Conservation (phyloP, 2,329 filamentous ascomycete genomes). For the Aspergillus calidoustus region DNA sequence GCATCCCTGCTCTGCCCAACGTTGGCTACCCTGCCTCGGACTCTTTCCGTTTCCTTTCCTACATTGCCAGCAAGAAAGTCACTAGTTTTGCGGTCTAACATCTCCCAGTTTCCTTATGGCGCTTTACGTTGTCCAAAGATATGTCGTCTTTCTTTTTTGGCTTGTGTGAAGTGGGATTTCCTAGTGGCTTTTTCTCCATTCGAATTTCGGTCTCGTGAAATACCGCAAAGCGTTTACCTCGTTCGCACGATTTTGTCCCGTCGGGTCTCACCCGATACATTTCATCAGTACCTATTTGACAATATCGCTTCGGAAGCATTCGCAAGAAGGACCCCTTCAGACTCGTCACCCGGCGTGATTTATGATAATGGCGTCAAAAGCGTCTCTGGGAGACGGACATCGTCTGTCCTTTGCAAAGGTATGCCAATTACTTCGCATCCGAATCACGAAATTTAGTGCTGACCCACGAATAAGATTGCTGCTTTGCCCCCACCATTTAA, state of each 20-base stretch:
- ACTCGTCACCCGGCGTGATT: slow-evolving; percentile 18
- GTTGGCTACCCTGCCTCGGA: background rate
- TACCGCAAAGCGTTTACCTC: slow-evolving; percentile 30
- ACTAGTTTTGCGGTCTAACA: slow-evolving; percentile 25
- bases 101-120: slow-evolving; percentile 45
- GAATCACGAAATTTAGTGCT: slow-evolving; percentile 17
- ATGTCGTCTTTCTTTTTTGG: slow-evolving; percentile 50
- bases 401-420: slow-evolving; percentile 78
- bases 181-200: slow-evolving; percentile 43
- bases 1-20: background rate
- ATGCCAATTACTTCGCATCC: slow-evolving; percentile 30
- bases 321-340: slow-evolving; percentile 11
- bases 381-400: slow-evolving; percentile 32
- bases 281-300: slow-evolving; percentile 26
- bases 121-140: slow-evolving; percentile 47
- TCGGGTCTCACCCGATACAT: slow-evolving; percentile 24
- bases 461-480: slow-evolving; percentile 43
- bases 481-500: slow-evolving; percentile 46
- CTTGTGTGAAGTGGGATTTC: slow-evolving; percentile 49
- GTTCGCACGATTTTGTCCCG: slow-evolving; percentile 26
- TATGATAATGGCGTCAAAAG: slow-evolving; percentile 39
- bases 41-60: slow-evolving; percentile 5
- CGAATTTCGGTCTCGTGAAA: slow-evolving; percentile 35
- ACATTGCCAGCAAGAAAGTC: slow-evolving; percentile 9
- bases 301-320: slow-evolving; percentile 16